These are phyloP conservation scores for Carex littledalei DNA, from an alignment of 176 grass and related monocot species.

Conservation along the genomic window DNA sequence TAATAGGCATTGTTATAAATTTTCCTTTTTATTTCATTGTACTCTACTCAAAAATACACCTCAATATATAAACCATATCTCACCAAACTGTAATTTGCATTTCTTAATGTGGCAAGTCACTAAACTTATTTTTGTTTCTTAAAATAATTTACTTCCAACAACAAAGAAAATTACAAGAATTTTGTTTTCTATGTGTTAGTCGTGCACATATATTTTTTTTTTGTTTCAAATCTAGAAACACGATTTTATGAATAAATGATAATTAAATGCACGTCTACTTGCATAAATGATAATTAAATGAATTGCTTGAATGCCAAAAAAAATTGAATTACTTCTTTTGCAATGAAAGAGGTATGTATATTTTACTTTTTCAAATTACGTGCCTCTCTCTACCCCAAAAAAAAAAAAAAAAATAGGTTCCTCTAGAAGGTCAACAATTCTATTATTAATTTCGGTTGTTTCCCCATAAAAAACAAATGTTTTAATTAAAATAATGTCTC, in stretches of 20 bases:
- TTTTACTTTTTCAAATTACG: background rate
- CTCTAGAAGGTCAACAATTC: background rate
- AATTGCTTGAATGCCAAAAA: background rate
- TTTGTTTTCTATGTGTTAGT: background rate
- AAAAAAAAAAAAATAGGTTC: background rate
- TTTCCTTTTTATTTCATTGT: background rate
- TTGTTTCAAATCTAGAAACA: background rate
- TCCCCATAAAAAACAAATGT: background rate
- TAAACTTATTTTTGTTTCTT: background rate
- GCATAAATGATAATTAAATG: background rate
- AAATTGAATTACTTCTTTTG: background rate
- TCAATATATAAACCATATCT: background rate
- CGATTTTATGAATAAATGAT: background rate
- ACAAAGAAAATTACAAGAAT: background rate
- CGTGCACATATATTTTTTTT: background rate
- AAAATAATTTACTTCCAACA: background rate
- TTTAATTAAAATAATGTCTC: background rate
- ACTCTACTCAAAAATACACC: background rate
- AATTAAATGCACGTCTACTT: background rate
- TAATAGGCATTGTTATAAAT: background rate
- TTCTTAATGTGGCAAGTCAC: background rate
- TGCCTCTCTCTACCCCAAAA: too few relatives aligned
- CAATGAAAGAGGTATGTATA: background rate
- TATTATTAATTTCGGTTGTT: background rate
- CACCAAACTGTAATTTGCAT: background rate